Conservation (phyloP, 1,284 basidiomycete genomes). For the Blastosporella zonata region DNA sequence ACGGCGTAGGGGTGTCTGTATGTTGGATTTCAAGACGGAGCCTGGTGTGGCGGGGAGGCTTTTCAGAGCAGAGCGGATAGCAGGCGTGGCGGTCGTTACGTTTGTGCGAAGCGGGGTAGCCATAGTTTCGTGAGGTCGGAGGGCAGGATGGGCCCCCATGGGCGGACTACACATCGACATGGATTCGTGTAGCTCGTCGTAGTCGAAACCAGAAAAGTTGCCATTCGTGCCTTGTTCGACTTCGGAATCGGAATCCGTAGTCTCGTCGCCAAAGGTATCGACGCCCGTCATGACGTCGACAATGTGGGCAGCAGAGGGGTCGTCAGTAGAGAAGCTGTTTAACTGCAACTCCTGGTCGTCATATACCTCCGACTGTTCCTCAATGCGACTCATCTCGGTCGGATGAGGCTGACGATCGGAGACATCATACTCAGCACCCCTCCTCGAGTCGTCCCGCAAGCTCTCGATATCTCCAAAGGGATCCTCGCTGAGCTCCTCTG, state of each 20-base stretch:
- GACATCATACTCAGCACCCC: constrained; percentile 31
- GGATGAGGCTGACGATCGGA: constrained; percentile 10
- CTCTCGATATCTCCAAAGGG: constrained; percentile 88
- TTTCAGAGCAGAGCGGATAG: constrained; percentile 54
- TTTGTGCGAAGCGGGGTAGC: constrained; percentile 25
- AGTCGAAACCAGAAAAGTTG: constrained; percentile 35
- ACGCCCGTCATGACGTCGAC: constrained; percentile 47
- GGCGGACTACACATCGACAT: constrained; percentile 16
- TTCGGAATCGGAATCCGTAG: constrained; percentile 50
- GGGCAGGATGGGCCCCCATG: constrained; percentile 5
- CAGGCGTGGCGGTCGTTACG: constrained; percentile 32
- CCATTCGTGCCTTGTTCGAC: constrained; percentile 25
- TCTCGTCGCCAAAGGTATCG: constrained; percentile 37
- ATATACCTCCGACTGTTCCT: constrained; percentile 47
- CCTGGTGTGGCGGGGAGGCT: constrained; percentile 50
- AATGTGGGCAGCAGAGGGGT: constrained; percentile 46
- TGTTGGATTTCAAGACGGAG: constrained; percentile 48
- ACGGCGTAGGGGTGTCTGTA: constrained; percentile 50
- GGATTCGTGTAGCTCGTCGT: constrained; percentile 34
- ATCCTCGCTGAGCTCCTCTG: constrained; percentile 70
- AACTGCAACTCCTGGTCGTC: constrained; percentile 66
- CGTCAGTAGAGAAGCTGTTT: constrained; percentile 71
- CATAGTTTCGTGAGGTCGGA: constrained; percentile 20
- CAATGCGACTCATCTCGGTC: constrained; percentile 47
- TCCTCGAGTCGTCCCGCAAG: constrained; percentile 54